Conservation (phyloP, 148 eudicot species). For the Rhododendron mucronatum region DNA sequence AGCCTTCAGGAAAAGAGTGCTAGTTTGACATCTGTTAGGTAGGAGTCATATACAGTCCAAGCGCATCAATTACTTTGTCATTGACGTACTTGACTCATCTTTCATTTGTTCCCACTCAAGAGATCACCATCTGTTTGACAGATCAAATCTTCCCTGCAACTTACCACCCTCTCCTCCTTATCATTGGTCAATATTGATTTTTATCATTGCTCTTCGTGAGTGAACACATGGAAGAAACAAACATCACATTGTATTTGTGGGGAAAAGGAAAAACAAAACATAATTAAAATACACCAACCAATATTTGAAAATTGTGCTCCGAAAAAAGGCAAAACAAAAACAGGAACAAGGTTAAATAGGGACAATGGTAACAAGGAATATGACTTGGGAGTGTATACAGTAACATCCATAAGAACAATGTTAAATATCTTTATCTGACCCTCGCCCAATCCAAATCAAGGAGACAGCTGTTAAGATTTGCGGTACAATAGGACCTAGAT, state of each 20-base stretch:
- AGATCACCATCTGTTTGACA: neutral
- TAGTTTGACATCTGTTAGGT: constrained; percentile 73
- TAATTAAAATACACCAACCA: neutral
- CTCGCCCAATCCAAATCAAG: neutral
- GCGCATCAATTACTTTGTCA: neutral
- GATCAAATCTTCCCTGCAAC: neutral
- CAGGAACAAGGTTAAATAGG: neutral
- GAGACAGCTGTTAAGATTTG: neutral
- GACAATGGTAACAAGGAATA: neutral
- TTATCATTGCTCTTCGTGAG: neutral
- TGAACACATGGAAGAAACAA: neutral
- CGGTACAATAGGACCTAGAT: neutral
- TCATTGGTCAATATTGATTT: neutral
- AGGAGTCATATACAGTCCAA: constrained; percentile 4
- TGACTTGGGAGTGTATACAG: neutral
- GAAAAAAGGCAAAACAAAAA: neutral
- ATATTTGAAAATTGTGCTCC: neutral
- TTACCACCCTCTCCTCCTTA: neutral
- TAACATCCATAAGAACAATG: neutral
- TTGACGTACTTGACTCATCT: neutral
- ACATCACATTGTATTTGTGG: neutral
- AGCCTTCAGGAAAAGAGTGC: constrained; percentile 43
- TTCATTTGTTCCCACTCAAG: neutral
- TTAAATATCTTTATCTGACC: neutral
- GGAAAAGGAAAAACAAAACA: neutral